Percentiles rank a stretch among this genome's conserved stretches.
Evolutionary conservation across 1,139 yeast genomes (phyloP).

Genomic region (Debaryomyces fabryi): DNA sequence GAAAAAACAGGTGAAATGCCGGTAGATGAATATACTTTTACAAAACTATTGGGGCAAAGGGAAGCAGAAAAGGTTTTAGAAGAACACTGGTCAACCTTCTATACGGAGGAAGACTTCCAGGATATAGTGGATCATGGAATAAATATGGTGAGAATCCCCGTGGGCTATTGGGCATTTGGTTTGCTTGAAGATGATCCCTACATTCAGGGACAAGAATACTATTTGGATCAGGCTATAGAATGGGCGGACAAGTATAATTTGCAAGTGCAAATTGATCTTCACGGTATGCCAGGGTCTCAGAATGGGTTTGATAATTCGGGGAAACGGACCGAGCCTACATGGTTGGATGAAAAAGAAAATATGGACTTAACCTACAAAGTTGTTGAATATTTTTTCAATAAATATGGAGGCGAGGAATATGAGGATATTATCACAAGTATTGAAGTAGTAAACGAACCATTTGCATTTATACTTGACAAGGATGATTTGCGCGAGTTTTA

Average conservation of each 20-base stretch:
- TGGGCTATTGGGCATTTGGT: conserved; percentile 33
- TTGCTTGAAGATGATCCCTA: conserved; percentile 24
- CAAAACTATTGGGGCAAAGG: conserved; percentile 17
- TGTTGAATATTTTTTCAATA: conserved; percentile 22
- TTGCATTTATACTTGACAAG: conserved; percentile 20
- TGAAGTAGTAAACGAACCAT: conserved; percentile 29
- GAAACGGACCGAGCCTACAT: conserved; percentile 15
- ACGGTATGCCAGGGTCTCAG: conserved; percentile 34
- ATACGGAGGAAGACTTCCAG: conserved; percentile 22
- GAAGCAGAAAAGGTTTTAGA: conserved; percentile 15
- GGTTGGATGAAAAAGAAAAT: conserved; percentile 19
- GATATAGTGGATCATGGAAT: conserved; percentile 23
- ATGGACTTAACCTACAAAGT: conserved; percentile 19
- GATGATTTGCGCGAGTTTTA: conserved; percentile 20
- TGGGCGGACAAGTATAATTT: conserved; percentile 25
- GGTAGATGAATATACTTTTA: conserved; percentile 25
- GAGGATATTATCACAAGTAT: conserved; percentile 19
- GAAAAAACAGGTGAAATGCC: conserved; percentile 18
- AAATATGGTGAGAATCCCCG: conserved; percentile 28
- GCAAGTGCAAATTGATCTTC: conserved; percentile 26
- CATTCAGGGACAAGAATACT: conserved; percentile 26
- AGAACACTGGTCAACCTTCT: conserved; percentile 25
- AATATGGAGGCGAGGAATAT: conserved; percentile 19
- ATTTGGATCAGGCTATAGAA: conserved; percentile 25
- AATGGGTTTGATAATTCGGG: conserved; percentile 35